Percentiles rank a stretch among this genome's conserved stretches.
Evolutionary conservation across 768 basidiomycete species (phyloP).

Genomic region (Podaxis sp.): DNA sequence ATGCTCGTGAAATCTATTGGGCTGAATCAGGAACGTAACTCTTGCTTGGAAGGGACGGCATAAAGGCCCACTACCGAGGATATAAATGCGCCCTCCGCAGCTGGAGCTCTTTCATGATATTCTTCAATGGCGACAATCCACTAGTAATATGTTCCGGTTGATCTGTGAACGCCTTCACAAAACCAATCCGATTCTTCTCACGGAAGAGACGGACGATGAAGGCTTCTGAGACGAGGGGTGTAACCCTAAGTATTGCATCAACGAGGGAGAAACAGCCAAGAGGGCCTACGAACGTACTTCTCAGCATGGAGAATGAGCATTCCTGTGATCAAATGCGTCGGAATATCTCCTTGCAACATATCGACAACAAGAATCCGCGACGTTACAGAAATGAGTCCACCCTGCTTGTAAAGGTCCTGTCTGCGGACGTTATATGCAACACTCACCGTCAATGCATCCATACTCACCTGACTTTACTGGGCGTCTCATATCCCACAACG

Average conservation of each 20-base stretch:
- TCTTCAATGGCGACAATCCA: slow-evolving; percentile 87
- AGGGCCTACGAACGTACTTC: slow-evolving; percentile 41
- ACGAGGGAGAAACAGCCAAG: background rate
- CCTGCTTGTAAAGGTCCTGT: slow-evolving; percentile 80
- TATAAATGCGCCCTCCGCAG: slow-evolving; percentile 87
- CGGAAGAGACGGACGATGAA: slow-evolving; percentile 92
- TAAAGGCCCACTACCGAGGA: slow-evolving; percentile 59
- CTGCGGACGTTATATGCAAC: slow-evolving; percentile 31
- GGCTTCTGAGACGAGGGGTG: slow-evolving; percentile 79
- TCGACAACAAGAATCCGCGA: slow-evolving; percentile 94
- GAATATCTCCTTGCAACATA: slow-evolving; percentile 84
- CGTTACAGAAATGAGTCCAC: slow-evolving; percentile 88
- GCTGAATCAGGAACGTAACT: background rate
- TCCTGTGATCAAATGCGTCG: slow-evolving; percentile 82
- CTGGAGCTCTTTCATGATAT: slow-evolving; percentile 90
- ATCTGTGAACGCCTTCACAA: slow-evolving; percentile 96
- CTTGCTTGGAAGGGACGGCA: background rate
- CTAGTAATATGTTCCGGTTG: slow-evolving; percentile 94
- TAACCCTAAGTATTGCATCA: slow-evolving; percentile 52
- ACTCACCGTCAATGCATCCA: background rate
- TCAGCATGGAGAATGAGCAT: slow-evolving; percentile 90
- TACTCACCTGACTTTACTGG: slow-evolving; percentile 68
- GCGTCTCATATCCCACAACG: slow-evolving; percentile 78
- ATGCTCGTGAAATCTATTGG: slow-evolving; percentile 83
- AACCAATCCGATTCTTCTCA: slow-evolving; percentile 84